Evolutionary conservation across 2,329 filamentous ascomycete genomes (phyloP).

Genomic region (Alternaria solani): DNA sequence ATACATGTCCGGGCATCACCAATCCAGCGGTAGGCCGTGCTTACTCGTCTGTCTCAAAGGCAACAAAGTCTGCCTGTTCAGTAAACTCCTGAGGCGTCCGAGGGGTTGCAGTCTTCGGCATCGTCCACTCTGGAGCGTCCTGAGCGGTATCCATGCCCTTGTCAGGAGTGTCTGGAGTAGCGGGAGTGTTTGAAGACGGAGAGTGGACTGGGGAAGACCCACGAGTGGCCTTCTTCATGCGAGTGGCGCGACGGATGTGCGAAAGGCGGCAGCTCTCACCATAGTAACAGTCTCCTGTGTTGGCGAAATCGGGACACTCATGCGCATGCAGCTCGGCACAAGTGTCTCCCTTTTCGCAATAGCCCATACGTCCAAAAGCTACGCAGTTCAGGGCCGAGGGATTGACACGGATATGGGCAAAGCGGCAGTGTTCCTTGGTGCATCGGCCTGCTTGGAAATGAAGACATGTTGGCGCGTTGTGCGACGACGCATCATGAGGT

Average conservation of each 20-base stretch:
- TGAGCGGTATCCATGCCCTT: conserved; percentile 19
- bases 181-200: conserved; percentile 6
- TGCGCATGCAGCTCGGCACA: conserved; percentile 87
- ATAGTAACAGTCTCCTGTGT: conserved; percentile 80
- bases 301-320: conserved; percentile 95
- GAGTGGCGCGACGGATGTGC: conserved; percentile 70
- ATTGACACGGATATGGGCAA: conserved; percentile 82
- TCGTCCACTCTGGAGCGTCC: conserved; percentile 5
- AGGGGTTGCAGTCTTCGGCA: background rate
- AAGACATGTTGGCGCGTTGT: conserved; percentile 86
- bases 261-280: conserved; percentile 80
- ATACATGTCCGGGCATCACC: conserved; percentile 20
- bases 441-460: conserved; percentile 92
- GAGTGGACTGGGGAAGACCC: conserved; percentile 22
- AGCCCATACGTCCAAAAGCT: conserved; percentile 84
- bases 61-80: conserved; percentile 44
- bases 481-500: conserved; percentile 82
- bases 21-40: background rate
- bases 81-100: conserved; percentile 33
- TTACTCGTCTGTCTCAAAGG: conserved; percentile 33
- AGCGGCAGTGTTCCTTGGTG: conserved; percentile 84
- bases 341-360: conserved; percentile 80
- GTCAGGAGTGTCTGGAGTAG: conserved; percentile 12
- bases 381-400: conserved; percentile 82
- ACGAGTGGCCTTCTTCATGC: conserved; percentile 33